A percentile compares a stretch with the other conserved stretches of the same genome.
These are phyloP conservation scores for Arabidopsis suecica DNA, from an alignment of 345 rosid species.

Conservation along the genomic window DNA sequence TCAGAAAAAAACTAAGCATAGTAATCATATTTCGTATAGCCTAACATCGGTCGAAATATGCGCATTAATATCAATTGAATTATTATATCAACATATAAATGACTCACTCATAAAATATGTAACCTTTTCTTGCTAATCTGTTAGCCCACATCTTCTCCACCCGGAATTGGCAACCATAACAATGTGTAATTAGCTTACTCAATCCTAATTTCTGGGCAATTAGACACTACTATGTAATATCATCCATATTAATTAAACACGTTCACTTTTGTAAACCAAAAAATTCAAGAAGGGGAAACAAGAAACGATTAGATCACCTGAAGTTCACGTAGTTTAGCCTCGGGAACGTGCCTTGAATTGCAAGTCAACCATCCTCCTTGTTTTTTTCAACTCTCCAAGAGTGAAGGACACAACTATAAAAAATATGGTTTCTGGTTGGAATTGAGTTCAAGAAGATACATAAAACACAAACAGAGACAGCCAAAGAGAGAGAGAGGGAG, in stretches of 20 bases:
- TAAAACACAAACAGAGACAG: constrained; percentile 31
- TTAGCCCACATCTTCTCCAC: neutral
- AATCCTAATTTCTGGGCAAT: neutral
- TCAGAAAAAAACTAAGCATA: neutral
- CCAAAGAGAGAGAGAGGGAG: constrained; percentile 20
- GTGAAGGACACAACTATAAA: constrained; percentile 24
- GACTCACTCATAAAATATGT: neutral
- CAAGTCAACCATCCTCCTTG: constrained; percentile 37
- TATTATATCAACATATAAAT: neutral
- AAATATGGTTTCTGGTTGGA: constrained; percentile 43
- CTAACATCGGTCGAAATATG: constrained; percentile 6
- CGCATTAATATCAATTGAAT: neutral
- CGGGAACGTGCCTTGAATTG: constrained; percentile 34
- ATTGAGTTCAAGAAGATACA: constrained; percentile 39
- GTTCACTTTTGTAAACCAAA: neutral
- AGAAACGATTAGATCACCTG: constrained; percentile 33
- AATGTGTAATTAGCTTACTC: constrained; percentile 6
- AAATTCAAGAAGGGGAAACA: constrained; percentile 5
- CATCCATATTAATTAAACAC: neutral
- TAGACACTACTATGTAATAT: constrained; percentile 13
- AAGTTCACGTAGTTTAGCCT: constrained; percentile 20
- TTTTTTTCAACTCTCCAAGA: constrained; percentile 19
- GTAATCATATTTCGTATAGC: neutral
- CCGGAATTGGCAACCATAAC: neutral
- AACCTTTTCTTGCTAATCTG: constrained; percentile 13